Base-by-base conservation (phyloP, 2,329 filamentous ascomycete species). In the Diaporthe nobilis region DNA sequence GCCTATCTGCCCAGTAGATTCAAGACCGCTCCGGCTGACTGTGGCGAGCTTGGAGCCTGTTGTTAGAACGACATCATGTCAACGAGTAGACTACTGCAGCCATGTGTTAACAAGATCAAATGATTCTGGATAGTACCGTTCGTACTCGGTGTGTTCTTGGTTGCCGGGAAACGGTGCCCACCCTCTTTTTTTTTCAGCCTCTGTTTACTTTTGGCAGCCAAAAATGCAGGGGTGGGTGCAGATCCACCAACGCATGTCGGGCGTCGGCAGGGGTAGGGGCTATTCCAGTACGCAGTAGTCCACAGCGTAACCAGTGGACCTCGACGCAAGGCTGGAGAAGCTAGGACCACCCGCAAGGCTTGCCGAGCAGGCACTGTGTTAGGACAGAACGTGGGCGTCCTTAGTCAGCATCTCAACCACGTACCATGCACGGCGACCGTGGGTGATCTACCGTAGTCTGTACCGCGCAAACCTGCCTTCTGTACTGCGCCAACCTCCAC, bases 151-250 rank as follows among this genome's bases (percentile, higher is more conserved):
- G 8, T 22, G 31, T 20, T 31, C 34, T 55, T 70, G 58, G 71
- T 73, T 73, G 71, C 71, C 47, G 58, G 71, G 71, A 73, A 47
- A 73, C 71, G 34, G 65, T 25, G 37, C 37, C 58, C 60, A 73
- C 49, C 31, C 25, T 53, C 28, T 44, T 39, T n/a, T 65, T 68
- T 37, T 70, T 65, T 15, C 60, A n/a, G 37, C 25, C 28, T 28
- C 60, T 73, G 42, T 55, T 63, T 63, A 55, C 49, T 55, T 55
- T 73, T 73, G 71, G 37, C 37, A 34, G 47, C 31, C 37, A 25
- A 65, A 65, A 55, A 55, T 65, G 71, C 71, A 73, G 58, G 71
- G 71, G 63, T 37, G 17, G 34, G 28, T n/a, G 51, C 25, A 55
- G 58, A 65, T 57, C 61, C 71, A 61, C 71, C 65, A 55, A 55